A percentile compares a stretch with the other conserved stretches of the same genome.
phyloP scores from a whole-genome alignment of 1,284 basidiomycete genomes.

The Heterobasidion irregulare region DNA sequence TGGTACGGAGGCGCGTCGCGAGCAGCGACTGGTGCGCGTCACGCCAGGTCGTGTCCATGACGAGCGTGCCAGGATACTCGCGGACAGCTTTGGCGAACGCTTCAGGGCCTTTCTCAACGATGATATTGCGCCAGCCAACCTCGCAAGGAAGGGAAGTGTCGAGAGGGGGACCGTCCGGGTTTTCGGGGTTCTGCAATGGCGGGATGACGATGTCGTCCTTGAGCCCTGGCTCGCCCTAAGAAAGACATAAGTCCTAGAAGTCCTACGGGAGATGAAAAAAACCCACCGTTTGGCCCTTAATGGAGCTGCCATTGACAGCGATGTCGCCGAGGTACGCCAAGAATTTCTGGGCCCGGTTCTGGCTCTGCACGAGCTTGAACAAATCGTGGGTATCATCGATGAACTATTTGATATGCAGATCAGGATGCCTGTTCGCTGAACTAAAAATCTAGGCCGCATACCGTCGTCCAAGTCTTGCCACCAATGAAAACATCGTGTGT shows the following conservation, averaged over 20 bases:
- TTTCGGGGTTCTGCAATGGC: slow-evolving; percentile 70
- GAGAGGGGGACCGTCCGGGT: slow-evolving; percentile 60
- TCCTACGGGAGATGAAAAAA: neutral
- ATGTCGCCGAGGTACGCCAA: slow-evolving; percentile 97
- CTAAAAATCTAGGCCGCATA: slow-evolving; percentile 18
- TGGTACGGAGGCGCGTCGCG: slow-evolving; percentile 92
- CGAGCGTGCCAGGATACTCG: slow-evolving; percentile 89
- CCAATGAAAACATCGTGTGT: slow-evolving; percentile 97
- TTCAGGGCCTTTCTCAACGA: slow-evolving; percentile 95
- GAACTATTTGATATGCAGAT: slow-evolving; percentile 46
- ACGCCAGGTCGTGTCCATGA: slow-evolving; percentile 99
- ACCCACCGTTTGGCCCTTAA: slow-evolving; percentile 76
- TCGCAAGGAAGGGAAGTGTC: slow-evolving; percentile 82
- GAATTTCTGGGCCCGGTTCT: slow-evolving; percentile 98
- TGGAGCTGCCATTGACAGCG: slow-evolving; percentile 96
- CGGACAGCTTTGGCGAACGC: slow-evolving; percentile 98
- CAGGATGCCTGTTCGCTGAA: slow-evolving; percentile 4
- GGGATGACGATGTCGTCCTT: slow-evolving; percentile 87
- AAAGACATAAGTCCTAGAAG: slow-evolving; percentile 1
- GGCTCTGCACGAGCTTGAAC: slow-evolving; percentile 96
- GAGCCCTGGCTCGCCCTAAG: slow-evolving; percentile 84
- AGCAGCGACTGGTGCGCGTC: slow-evolving; percentile 98
- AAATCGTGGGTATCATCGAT: slow-evolving; percentile 99
- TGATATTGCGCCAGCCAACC: slow-evolving; percentile 97
- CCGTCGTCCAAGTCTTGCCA: slow-evolving; percentile 97